These are phyloP conservation scores for Microdochium nivale DNA, from an alignment of 2,329 filamentous ascomycete genomes.

Conservation along the genomic window DNA sequence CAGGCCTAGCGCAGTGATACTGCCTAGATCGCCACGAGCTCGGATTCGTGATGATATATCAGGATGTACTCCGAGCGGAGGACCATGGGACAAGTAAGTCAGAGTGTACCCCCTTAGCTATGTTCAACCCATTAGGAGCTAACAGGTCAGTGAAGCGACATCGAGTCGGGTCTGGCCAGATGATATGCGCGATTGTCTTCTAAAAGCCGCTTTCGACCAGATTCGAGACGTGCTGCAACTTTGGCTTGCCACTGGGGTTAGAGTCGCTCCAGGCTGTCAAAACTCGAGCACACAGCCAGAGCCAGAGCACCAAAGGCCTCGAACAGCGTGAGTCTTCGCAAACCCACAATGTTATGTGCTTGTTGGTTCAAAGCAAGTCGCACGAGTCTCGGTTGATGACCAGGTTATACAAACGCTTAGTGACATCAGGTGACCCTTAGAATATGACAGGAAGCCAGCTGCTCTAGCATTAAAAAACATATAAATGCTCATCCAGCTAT, in stretches of 20 bases:
- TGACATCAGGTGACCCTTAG: slow-evolving; percentile 10
- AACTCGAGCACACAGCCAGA: slow-evolving; percentile 11
- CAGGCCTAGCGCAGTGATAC: too few relatives aligned
- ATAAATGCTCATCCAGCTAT: too few relatives aligned
- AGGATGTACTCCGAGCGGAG: too few relatives aligned
- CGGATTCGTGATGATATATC: too few relatives aligned
- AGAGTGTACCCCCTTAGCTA: too few relatives aligned
- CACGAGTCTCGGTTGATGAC: slow-evolving; percentile 11
- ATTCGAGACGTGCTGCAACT: background rate
- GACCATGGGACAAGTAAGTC: too few relatives aligned
- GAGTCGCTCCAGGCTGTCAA: slow-evolving; percentile 12
- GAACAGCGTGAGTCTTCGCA: slow-evolving; percentile 9
- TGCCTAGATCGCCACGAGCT: too few relatives aligned
- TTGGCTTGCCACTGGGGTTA: background rate
- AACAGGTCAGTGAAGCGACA: too few relatives aligned
- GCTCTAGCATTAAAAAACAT: background rate
- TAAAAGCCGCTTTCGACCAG: background rate
- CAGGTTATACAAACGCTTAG: slow-evolving; percentile 16
- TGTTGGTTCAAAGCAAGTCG: slow-evolving; percentile 7
- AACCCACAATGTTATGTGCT: slow-evolving; percentile 10
- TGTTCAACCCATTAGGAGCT: too few relatives aligned
- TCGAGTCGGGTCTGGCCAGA: too few relatives aligned
- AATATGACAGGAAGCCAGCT: background rate
- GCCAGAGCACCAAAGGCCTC: background rate
- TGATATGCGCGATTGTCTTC: too few relatives aligned